Conservation (phyloP, 2,329 filamentous ascomycete species). For the Emmonsia crescens region DNA sequence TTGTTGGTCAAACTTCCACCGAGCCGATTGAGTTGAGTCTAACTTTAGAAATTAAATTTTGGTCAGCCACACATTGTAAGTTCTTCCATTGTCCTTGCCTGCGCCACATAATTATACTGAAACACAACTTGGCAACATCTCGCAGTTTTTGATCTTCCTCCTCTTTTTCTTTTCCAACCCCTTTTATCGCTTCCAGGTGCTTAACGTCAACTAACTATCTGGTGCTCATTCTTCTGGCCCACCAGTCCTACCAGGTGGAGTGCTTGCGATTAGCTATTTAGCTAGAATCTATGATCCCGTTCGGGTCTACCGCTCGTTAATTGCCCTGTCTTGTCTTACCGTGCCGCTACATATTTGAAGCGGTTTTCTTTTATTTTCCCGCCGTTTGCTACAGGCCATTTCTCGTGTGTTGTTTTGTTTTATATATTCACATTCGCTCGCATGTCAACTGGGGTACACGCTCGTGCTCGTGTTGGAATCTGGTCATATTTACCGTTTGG, state of each 20-base stretch:
- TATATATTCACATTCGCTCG: slow-evolving; percentile 23
- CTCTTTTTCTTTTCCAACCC: neutral
- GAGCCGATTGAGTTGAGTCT: neutral
- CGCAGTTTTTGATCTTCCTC: neutral
- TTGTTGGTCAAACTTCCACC: no score
- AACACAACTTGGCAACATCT: slow-evolving; percentile 2
- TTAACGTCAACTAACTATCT: neutral
- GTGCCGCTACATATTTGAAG: neutral
- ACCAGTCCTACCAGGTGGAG: neutral
- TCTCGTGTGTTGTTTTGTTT: neutral
- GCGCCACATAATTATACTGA: neutral
- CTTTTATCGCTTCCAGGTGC: neutral
- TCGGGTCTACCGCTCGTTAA: slow-evolving; percentile 8
- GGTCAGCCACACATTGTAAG: neutral
- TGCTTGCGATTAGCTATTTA: neutral
- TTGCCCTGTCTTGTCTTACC: slow-evolving; percentile 3
- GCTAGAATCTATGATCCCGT: neutral
- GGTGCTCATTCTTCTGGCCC: neutral
- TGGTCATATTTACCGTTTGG: slow-evolving; percentile 44
- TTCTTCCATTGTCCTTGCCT: neutral
- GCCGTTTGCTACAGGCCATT: neutral
- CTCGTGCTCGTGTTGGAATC: slow-evolving; percentile 39
- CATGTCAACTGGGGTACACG: slow-evolving; percentile 47
- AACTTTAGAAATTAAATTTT: neutral
- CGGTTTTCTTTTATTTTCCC: neutral